These are phyloP conservation scores for Leptographium lundbergii DNA, from an alignment of 2,329 filamentous ascomycete genomes.

Conservation along the genomic window DNA sequence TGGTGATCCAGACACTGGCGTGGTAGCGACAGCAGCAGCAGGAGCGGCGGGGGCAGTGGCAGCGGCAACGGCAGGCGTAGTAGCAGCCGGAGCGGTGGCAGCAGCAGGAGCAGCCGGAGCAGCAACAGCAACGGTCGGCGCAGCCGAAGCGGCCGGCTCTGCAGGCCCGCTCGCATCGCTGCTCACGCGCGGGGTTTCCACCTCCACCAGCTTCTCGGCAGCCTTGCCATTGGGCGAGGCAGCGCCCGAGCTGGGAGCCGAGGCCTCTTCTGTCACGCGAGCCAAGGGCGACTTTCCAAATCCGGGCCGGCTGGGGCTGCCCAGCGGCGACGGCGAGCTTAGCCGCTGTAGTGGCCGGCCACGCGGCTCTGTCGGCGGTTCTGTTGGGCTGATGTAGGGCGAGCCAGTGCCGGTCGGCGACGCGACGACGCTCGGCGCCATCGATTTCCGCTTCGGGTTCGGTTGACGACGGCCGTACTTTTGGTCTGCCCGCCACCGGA, in stretches of 20 bases:
- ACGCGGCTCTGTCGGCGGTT: conserved; percentile 45
- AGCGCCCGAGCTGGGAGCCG: conserved; percentile 22
- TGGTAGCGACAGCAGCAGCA: background rate
- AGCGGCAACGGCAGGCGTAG: background rate
- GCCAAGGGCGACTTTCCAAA: conserved; percentile 59
- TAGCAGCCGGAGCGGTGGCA: background rate
- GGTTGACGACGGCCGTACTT: conserved; percentile 61
- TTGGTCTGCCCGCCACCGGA: conserved; percentile 91
- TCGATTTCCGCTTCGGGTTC: conserved; percentile 40
- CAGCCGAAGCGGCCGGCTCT: background rate
- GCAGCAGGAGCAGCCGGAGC: too few species aligned
- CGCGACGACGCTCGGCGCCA: conserved; percentile 21
- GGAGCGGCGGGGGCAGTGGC: background rate
- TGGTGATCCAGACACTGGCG: conserved; percentile 1
- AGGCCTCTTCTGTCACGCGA: conserved; percentile 58
- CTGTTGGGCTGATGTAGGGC: conserved; percentile 54
- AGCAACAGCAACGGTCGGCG: background rate
- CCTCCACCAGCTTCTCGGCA: conserved; percentile 39
- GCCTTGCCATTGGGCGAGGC: conserved; percentile 25
- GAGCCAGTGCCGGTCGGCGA: conserved; percentile 39
- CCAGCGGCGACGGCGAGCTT: conserved; percentile 48
- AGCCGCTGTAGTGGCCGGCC: conserved; percentile 62
- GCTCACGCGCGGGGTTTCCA: conserved; percentile 39
- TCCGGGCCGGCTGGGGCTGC: conserved; percentile 52
- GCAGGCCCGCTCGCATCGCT: conserved; percentile 22